phyloP scores from a whole-genome alignment of 2,329 filamentous ascomycete species.

The Chrysoporthe puriensis region DNA sequence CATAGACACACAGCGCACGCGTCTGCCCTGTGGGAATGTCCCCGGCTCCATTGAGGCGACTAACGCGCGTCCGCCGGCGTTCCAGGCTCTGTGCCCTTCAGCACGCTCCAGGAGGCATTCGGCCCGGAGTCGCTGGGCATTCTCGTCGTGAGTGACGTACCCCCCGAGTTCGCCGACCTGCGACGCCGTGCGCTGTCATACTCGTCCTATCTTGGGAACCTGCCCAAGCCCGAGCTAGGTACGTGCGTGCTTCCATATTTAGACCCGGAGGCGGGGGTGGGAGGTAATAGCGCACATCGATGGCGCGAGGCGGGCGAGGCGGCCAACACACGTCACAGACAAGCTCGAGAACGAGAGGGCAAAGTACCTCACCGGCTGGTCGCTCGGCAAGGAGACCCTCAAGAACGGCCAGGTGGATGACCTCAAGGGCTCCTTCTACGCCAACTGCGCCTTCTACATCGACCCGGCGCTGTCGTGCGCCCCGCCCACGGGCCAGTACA shows the following conservation, averaged over 20 bases:
- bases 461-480: slow-evolving; percentile 65
- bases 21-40: background rate
- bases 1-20: background rate
- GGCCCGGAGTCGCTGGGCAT: slow-evolving; percentile 90
- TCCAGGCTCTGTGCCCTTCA: slow-evolving; percentile 68
- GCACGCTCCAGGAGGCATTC: slow-evolving; percentile 77
- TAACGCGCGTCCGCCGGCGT: slow-evolving; percentile 22
- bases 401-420: slow-evolving; percentile 79
- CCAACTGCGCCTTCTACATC: slow-evolving; percentile 80
- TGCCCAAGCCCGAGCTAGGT: slow-evolving; percentile 72
- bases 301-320: background rate
- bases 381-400: slow-evolving; percentile 79
- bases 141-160: slow-evolving; percentile 87
- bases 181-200: slow-evolving; percentile 79
- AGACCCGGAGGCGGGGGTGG: background rate
- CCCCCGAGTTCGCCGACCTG: slow-evolving; percentile 70
- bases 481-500: slow-evolving; percentile 61
- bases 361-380: slow-evolving; percentile 76
- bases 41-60: background rate
- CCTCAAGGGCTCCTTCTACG: slow-evolving; percentile 82
- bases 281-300: background rate
- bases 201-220: slow-evolving; percentile 84
- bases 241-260: background rate
- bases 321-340: slow-evolving; percentile 39
- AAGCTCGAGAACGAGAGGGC: slow-evolving; percentile 62